Percentiles rank a stretch among this genome's conserved stretches.
These are phyloP conservation scores for Globomyces pollinis-pini DNA, from an alignment of 192 early-diverging fungal species.

Conservation along the genomic window DNA sequence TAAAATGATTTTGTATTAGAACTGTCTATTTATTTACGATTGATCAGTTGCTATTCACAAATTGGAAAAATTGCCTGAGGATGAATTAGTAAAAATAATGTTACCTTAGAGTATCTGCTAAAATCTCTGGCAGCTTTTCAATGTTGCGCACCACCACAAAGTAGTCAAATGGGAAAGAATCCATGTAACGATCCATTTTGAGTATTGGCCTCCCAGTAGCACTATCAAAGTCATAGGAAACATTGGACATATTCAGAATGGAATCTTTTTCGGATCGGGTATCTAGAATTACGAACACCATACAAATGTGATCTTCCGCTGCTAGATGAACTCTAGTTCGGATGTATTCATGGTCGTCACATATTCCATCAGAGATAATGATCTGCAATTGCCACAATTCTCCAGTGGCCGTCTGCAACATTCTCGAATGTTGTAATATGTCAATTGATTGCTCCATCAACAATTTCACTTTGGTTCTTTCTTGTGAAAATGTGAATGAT, in stretches of 20 bases:
- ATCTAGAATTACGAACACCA: constrained; percentile 94
- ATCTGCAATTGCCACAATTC: constrained; percentile 96
- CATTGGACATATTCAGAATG: constrained; percentile 84
- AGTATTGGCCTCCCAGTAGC: constrained; percentile 52
- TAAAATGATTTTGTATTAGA: too few relatives aligned
- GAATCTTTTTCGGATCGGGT: constrained; percentile 71
- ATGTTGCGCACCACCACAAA: constrained; percentile 88
- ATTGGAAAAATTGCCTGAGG: too few relatives aligned
- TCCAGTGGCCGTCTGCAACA: constrained; percentile 22
- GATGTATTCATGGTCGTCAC: constrained; percentile 85
- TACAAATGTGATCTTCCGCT: constrained; percentile 81
- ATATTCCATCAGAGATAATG: constrained; percentile 94
- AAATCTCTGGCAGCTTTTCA: constrained; percentile 74
- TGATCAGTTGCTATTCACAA: too few relatives aligned
- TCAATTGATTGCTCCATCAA: constrained; percentile 80
- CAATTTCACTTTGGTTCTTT: constrained; percentile 75
- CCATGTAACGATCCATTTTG: constrained; percentile 76
- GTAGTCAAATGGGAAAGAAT: constrained; percentile 97
- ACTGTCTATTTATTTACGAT: too few relatives aligned
- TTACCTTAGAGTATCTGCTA: constrained; percentile 90
- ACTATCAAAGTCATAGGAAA: constrained; percentile 55
- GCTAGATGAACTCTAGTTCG: constrained; percentile 76
- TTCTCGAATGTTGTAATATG: constrained; percentile 69
- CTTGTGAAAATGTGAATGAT: constrained; percentile 85
- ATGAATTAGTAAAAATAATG: too few relatives aligned